Conservation (phyloP, 345 rosid species). For the Acer negundo region DNA sequence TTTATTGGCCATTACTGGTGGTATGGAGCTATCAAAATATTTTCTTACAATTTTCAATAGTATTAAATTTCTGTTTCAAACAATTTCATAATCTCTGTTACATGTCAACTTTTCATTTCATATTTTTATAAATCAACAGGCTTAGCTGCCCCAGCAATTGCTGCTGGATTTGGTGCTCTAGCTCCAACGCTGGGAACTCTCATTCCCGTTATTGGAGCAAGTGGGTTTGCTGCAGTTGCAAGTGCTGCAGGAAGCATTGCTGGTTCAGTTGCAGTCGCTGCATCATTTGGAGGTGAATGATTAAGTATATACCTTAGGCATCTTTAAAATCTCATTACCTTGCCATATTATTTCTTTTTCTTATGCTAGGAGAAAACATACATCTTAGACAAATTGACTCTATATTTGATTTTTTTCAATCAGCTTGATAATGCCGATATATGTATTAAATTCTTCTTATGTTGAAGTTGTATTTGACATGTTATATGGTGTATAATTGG, state of each 20-base stretch:
- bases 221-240: slow-evolving; percentile 98
- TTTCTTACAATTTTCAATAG: slow-evolving; percentile 6
- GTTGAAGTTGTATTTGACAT: not conserved
- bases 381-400: not conserved
- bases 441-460: not conserved
- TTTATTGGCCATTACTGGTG: slow-evolving; percentile 93
- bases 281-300: slow-evolving; percentile 94
- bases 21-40: slow-evolving; percentile 37
- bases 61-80: slow-evolving; percentile 11
- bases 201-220: slow-evolving; percentile 91
- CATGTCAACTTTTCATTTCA: slow-evolving; percentile 16
- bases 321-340: slow-evolving; percentile 10
- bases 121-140: slow-evolving; percentile 49
- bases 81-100: slow-evolving; percentile 1
- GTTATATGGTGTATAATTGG: not conserved
- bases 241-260: slow-evolving; percentile 94
- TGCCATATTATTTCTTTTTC: slow-evolving; percentile 7
- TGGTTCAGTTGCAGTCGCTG: slow-evolving; percentile 99
- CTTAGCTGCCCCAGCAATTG: slow-evolving; percentile 97
- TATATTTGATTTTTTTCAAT: slow-evolving; percentile 1
- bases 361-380: not conserved
- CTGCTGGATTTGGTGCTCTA: slow-evolving; percentile 91
- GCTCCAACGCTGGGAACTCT: slow-evolving; percentile 94
- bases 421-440: not conserved
- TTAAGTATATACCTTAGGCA: slow-evolving; percentile 7